Evolutionary conservation across 306 rosid species (phyloP).

Genomic region (Gastrolobium villosum): DNA sequence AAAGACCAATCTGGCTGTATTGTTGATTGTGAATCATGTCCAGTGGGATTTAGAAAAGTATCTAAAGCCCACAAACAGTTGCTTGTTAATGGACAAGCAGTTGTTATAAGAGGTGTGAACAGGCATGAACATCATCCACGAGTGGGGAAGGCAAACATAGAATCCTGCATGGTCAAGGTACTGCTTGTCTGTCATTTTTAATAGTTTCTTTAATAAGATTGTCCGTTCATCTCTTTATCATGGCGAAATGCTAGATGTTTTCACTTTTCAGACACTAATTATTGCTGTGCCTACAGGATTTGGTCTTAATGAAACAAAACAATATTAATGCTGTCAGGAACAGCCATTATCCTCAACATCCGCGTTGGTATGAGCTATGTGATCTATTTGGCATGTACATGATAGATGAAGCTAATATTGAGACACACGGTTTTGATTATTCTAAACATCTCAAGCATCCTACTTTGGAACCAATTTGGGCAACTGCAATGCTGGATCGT

Average conservation of each 20-base stretch:
- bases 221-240: neutral
- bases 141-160: conserved; percentile 92
- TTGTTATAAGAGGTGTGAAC: conserved; percentile 90
- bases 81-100: conserved; percentile 87
- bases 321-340: conserved; percentile 96
- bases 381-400: conserved; percentile 96
- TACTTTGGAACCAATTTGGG: conserved; percentile 89
- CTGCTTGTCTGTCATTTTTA: conserved; percentile 22
- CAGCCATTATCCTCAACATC: conserved; percentile 99
- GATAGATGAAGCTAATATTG: conserved; percentile 99
- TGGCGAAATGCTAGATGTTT: conserved; percentile 8
- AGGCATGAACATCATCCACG: conserved; percentile 99
- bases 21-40: conserved; percentile 88
- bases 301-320: conserved; percentile 89
- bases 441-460: conserved; percentile 85
- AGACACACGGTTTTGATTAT: conserved; percentile 87
- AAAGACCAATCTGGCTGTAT: conserved; percentile 76
- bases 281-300: conserved; percentile 67
- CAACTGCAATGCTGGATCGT: conserved; percentile 94
- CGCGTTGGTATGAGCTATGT: conserved; percentile 97
- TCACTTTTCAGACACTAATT: conserved; percentile 31
- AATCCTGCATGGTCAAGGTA: conserved; percentile 96
- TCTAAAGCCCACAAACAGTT: conserved; percentile 89
- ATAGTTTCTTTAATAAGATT: conserved; percentile 14
- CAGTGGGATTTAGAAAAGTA: conserved; percentile 80